Evolutionary conservation across 2,329 filamentous ascomycete species (phyloP).

Genomic region (Orbilia oligospora): DNA sequence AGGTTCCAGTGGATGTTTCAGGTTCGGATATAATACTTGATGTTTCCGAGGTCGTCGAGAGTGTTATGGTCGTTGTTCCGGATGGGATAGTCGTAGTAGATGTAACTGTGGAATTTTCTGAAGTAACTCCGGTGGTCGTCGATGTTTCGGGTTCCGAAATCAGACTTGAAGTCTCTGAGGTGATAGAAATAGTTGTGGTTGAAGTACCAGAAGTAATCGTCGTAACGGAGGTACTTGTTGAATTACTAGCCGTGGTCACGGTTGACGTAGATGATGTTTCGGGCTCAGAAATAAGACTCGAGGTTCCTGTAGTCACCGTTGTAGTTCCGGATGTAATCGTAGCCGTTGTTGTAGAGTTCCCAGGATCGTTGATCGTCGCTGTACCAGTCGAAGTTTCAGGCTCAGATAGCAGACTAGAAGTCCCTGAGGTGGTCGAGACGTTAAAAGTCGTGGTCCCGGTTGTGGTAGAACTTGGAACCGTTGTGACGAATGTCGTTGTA

Average conservation of each 20-base stretch:
- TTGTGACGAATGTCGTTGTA: conserved; percentile 25
- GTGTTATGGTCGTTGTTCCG: neutral
- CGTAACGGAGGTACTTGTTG: neutral
- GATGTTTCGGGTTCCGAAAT: conserved; percentile 12
- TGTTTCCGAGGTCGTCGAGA: neutral
- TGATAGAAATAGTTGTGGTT: neutral
- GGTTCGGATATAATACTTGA: conserved; percentile 9
- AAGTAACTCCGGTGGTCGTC: too few species aligned
- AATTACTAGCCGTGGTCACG: neutral
- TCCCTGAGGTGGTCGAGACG: neutral
- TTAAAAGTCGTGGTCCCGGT: conserved; percentile 9
- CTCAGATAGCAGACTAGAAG: conserved; percentile 25
- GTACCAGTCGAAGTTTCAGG: conserved; percentile 8
- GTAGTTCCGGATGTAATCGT: neutral
- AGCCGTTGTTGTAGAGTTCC: conserved; percentile 13
- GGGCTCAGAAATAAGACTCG: conserved; percentile 14
- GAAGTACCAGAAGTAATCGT: neutral
- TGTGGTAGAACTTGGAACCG: conserved; percentile 22
- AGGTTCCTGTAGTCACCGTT: neutral
- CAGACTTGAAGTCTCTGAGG: conserved; percentile 8
- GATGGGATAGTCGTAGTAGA: neutral
- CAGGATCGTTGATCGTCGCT: neutral
- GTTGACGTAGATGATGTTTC: conserved; percentile 33
- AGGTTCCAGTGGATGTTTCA: conserved; percentile 31
- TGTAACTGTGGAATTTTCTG: conserved; percentile 1